Evolutionary conservation across 2,329 filamentous ascomycete species (phyloP), one percentile per base, ranked within the genome.

Genomic region (Beauveria australis): DNA sequence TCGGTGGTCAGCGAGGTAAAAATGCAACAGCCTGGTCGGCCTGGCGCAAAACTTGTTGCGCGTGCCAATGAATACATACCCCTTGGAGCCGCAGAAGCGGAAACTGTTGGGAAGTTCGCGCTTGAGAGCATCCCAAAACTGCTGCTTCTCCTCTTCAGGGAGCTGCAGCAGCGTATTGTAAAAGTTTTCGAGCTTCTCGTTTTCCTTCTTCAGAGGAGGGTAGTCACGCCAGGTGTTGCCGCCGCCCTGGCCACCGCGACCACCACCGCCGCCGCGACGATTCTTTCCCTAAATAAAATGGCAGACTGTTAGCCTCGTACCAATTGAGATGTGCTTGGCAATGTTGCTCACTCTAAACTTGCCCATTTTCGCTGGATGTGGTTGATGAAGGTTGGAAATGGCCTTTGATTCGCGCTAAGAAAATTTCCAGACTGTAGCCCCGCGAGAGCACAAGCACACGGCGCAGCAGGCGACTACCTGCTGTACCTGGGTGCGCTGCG

Each of bases 61-160:
- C 19, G 19, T 52, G 33, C 12, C 5, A 3, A 9, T 12, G 9
- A 10, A 10, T 18, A 70, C 74, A 26, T 80, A 91, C 88, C 91
- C 90, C 81, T 93, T 95, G 52, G 92, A 97, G 43, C 94, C 94
- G 63, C 92, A 95, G 77, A 99, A 99, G 63, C 94, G 87, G 79
- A 97, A 99, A 75, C 92, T 97, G 78, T 97, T 97, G 60, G 94
- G 94, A 55, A 99, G 79, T 71, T 97, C 92, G 65, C 88, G 85
- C 69, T 86, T 85, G 72, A 97, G 79, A 0, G 89, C 85, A 43
- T 83, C 82, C 94, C 94, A 99, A 75, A 97, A 97, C 10, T 83
- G 81, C 61, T 85, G 79, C 69, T 84, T 86, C 76, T 97, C 93
- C 51, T 87, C 85, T 54, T 92, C 89, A 0, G 89, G 81, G 8